These are phyloP conservation scores for Neoscytalidium dimidiatum DNA, from an alignment of 2,329 filamentous ascomycete species.

Conservation along the genomic window DNA sequence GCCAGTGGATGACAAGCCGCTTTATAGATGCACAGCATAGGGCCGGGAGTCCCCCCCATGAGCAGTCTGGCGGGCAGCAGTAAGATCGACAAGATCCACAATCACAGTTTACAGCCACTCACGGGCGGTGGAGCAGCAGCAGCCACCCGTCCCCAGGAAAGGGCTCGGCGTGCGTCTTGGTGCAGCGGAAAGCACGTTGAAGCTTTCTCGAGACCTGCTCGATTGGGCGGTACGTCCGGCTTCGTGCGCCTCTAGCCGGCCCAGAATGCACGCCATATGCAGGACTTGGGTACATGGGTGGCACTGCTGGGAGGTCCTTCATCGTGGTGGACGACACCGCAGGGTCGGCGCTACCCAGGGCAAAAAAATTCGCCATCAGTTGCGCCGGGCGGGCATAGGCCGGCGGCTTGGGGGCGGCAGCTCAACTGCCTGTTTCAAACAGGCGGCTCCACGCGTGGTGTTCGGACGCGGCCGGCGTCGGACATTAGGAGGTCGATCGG, in stretches of 20 bases:
- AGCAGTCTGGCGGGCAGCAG: conserved; percentile 9
- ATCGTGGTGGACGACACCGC: neutral
- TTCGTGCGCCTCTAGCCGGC: neutral
- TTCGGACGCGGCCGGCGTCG: conserved; percentile 8
- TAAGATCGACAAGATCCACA: conserved; percentile 18
- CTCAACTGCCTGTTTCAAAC: conserved; percentile 20
- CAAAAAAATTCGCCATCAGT: neutral
- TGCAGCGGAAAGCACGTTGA: neutral
- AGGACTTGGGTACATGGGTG: neutral
- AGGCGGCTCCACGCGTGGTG: conserved; percentile 13
- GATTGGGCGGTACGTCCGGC: neutral
- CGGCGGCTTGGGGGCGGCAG: neutral
- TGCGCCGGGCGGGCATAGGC: neutral
- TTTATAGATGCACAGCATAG: neutral
- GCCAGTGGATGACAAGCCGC: neutral
- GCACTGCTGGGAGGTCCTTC: conserved; percentile 1
- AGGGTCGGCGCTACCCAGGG: conserved; percentile 2
- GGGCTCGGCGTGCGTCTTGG: neutral
- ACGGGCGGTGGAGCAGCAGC: neutral
- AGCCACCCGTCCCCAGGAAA: conserved; percentile 14
- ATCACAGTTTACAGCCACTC: conserved; percentile 12
- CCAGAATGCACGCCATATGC: neutral
- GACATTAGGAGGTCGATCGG: conserved; percentile 14
- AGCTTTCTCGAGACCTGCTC: conserved; percentile 6
- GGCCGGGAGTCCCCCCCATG: no score